phyloP scores from a whole-genome alignment of 805 yeast genomes.

The Cyberlindnera meyerae region DNA sequence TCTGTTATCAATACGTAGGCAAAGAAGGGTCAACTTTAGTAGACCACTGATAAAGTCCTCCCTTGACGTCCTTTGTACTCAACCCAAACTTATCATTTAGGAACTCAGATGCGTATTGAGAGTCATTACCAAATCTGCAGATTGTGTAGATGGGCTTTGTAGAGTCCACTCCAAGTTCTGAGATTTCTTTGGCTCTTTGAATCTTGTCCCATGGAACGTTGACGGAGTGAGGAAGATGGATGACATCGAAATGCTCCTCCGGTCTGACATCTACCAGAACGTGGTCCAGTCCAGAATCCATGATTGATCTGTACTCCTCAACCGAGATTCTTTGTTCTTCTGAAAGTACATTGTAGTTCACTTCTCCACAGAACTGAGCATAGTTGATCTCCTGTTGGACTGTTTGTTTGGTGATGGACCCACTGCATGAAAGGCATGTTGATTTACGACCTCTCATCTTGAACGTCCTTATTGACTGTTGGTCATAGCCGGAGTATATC shows the following conservation, averaged over 20 bases:
- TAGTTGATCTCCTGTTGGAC: constrained; percentile 54
- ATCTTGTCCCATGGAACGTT: constrained; percentile 59
- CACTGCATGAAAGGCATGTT: constrained; percentile 58
- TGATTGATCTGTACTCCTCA: constrained; percentile 28
- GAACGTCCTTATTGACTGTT: constrained; percentile 63
- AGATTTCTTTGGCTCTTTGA: constrained; percentile 27
- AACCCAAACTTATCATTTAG: constrained; percentile 48
- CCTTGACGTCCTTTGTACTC: constrained; percentile 59
- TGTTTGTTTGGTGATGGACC: constrained; percentile 41
- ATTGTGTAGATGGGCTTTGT: constrained; percentile 49
- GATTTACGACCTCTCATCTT: constrained; percentile 68
- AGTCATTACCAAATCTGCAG: constrained; percentile 90
- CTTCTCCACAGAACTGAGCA: constrained; percentile 68
- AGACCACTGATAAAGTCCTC: constrained; percentile 75
- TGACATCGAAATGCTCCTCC: constrained; percentile 64
- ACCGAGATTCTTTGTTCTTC: constrained; percentile 44
- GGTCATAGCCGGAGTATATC: constrained; percentile 62
- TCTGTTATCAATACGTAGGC: constrained; percentile 63
- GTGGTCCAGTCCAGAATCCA: constrained; percentile 15
- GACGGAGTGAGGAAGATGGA: constrained; percentile 51
- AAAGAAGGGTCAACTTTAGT: constrained; percentile 50
- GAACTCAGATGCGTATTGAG: constrained; percentile 65
- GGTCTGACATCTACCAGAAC: constrained; percentile 77
- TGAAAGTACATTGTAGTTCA: constrained; percentile 40
- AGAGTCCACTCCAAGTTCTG: constrained; percentile 28